Evolutionary conservation across 441 rosid genomes (phyloP), one percentile per base, ranked within the genome.

Genomic region (Corymbia calophylla): DNA sequence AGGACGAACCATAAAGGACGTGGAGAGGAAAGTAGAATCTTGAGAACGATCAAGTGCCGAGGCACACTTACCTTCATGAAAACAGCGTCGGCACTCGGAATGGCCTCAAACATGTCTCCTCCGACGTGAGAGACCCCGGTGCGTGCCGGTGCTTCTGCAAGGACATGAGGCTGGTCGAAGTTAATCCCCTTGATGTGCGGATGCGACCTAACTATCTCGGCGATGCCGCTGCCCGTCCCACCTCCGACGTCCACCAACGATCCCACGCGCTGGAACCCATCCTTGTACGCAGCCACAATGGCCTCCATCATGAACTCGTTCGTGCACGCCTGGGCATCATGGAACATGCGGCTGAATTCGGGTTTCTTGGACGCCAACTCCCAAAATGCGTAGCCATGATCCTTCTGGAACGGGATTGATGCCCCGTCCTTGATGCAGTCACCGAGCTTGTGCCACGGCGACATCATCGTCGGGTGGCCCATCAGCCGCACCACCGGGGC

Each of bases 401-500:
- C 90, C 87, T 53, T 90, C 60, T 87, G 31, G 84, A 88, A 81
- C 7, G 90, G 58, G 7, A 53, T 6, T 1, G 87, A 87, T 8
- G 62, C 91, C 48, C 77, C 62, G 27, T 92, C 91, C 89, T 87
- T 90, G 3, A 93, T 89, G 29, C 94, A 92, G 9, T 88, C 91
- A 66, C 92, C 87, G 1, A 95, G 39, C 85, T 1, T 87, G 86
- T 91, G 92, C 93, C 94, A 93, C 0, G 96, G 90, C 11, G 88
- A 88, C 29, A 89, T 6, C 16, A 35, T 17, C 49, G 4, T 88
- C 0, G 91, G 91, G 87, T 92, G 93, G 80, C 49, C 87, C 44
- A 70, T 51, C 91, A 93, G 58, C 9, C 89, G 53, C 15, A 92
- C 14, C 89, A 92, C 16, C 5, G 95, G 94, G 1, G 88, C 91